Percentiles rank a stretch among this genome's conserved stretches.
Conservation (phyloP, 495 filamentous ascomycete species). For the Chaetomium fimeti region DNA sequence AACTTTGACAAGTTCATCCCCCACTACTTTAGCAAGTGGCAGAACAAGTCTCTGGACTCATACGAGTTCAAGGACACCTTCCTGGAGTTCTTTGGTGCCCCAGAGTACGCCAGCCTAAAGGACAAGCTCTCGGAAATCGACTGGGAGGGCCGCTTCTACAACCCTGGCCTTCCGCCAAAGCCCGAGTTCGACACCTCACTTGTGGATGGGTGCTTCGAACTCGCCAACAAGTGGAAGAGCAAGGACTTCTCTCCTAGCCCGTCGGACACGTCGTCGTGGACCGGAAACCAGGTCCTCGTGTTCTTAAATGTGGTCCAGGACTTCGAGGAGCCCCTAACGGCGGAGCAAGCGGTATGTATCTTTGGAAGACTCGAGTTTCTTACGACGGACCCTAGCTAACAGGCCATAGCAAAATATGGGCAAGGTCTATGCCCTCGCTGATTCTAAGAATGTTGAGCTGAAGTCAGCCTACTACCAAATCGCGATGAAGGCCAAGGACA, state of each 20-base stretch:
- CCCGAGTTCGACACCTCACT: slow-evolving; percentile 86
- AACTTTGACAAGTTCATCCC: slow-evolving; percentile 94
- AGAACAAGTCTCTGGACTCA: slow-evolving; percentile 78
- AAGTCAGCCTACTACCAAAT: slow-evolving; percentile 73
- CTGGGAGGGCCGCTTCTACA: slow-evolving; percentile 87
- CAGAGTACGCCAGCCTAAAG: slow-evolving; percentile 61
- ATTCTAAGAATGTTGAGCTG: slow-evolving; percentile 80
- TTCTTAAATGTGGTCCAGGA: slow-evolving; percentile 77
- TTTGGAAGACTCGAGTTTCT: too few species aligned
- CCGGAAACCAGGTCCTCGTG: slow-evolving; percentile 83
- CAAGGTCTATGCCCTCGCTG: slow-evolving; percentile 63
- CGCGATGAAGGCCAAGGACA: slow-evolving; percentile 69
- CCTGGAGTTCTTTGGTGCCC: slow-evolving; percentile 73
- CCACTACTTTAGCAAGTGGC: slow-evolving; percentile 84
- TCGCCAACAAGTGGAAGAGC: slow-evolving; percentile 75
- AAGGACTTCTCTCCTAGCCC: slow-evolving; percentile 61
- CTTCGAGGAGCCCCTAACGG: slow-evolving; percentile 59
- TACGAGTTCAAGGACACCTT: slow-evolving; percentile 90
- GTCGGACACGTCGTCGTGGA: slow-evolving; percentile 68
- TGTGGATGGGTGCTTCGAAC: slow-evolving; percentile 77
- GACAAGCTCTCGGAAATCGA: slow-evolving; percentile 67
- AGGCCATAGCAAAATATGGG: slow-evolving; percentile 58
- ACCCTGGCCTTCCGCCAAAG: slow-evolving; percentile 81
- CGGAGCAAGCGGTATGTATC: slow-evolving; percentile 52
- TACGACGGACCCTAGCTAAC: slow-evolving; percentile 19